Evolutionary conservation across 345 rosid species (phyloP).

Genomic region (Syzygium grande): DNA sequence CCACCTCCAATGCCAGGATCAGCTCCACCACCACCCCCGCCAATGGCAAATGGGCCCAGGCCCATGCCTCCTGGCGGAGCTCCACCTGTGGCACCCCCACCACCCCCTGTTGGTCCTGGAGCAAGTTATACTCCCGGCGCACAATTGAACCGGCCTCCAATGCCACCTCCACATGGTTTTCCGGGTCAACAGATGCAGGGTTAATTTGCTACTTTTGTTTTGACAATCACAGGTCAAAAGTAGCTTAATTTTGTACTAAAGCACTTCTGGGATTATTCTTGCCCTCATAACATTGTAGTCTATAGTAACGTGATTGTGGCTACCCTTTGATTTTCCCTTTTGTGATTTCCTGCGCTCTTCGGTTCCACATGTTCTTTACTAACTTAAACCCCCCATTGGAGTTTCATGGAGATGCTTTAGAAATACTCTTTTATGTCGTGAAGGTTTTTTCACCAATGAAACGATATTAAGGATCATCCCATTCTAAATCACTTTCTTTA

Average conservation of each 20-base stretch:
- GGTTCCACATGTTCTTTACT: not conserved
- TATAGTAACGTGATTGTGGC: not conserved
- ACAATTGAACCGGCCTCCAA: constrained; percentile 40
- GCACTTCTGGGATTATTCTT: not conserved
- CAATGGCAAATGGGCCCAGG: constrained; percentile 65
- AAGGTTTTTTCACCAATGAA: not conserved
- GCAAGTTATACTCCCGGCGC: constrained; percentile 52
- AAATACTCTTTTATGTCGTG: not conserved
- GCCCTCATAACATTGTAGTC: not conserved
- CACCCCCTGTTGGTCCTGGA: constrained; percentile 57
- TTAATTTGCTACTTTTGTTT: not conserved
- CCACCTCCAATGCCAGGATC: constrained; percentile 60
- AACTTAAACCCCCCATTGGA: not conserved
- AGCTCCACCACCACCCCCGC: constrained; percentile 71
- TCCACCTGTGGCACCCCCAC: constrained; percentile 64
- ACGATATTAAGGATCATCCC: not conserved
- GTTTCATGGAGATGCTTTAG: not conserved
- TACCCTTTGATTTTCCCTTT: not conserved
- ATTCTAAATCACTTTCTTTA: not conserved
- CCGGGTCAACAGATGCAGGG: constrained; percentile 42
- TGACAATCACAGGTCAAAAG: not conserved
- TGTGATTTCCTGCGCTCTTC: not conserved
- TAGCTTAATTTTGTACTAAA: not conserved
- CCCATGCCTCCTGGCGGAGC: constrained; percentile 64
- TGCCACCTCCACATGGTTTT: constrained; percentile 45